Conservation (phyloP, 2,329 filamentous ascomycete genomes). For the Colletotrichum lindemuthianum region DNA sequence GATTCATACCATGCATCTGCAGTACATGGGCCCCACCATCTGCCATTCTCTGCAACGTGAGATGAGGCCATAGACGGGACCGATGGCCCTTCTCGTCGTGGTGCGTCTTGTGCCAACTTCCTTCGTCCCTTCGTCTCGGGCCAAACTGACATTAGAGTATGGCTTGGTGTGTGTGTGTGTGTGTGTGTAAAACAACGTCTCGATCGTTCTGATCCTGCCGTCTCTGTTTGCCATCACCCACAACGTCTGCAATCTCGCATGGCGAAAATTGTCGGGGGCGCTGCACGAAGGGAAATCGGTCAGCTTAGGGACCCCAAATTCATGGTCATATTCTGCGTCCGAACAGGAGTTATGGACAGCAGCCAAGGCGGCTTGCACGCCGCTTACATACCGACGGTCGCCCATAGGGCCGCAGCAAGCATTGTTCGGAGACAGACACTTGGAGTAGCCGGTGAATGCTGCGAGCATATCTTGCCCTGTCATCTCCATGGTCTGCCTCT, state of each 20-base stretch:
- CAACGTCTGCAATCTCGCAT: not conserved
- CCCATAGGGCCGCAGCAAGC: slow-evolving; percentile 1
- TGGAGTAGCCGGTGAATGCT: no score
- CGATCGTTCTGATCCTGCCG: no score
- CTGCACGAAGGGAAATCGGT: slow-evolving; percentile 25
- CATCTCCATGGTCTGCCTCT: no score
- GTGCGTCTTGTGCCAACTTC: not conserved
- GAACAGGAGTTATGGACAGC: slow-evolving; percentile 11
- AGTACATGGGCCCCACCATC: no score
- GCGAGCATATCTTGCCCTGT: no score
- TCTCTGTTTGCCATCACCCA: not conserved
- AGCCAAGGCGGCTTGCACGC: slow-evolving; percentile 27
- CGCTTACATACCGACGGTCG: slow-evolving; percentile 9
- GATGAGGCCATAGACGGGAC: slow-evolving; percentile 11
- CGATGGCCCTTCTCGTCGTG: slow-evolving; percentile 1
- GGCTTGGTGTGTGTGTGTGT: no score
- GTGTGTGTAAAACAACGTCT: no score
- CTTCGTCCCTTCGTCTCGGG: no score
- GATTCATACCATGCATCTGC: no score
- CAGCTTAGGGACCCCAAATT: slow-evolving; percentile 7
- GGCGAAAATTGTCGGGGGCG: not conserved
- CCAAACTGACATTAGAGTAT: no score
- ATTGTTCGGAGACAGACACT: not conserved
- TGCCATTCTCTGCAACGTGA: slow-evolving; percentile 19
- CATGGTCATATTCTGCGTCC: slow-evolving; percentile 5